Conservation (phyloP, 2,329 filamentous ascomycete species). For the Colletotrichum orchidophilum region DNA sequence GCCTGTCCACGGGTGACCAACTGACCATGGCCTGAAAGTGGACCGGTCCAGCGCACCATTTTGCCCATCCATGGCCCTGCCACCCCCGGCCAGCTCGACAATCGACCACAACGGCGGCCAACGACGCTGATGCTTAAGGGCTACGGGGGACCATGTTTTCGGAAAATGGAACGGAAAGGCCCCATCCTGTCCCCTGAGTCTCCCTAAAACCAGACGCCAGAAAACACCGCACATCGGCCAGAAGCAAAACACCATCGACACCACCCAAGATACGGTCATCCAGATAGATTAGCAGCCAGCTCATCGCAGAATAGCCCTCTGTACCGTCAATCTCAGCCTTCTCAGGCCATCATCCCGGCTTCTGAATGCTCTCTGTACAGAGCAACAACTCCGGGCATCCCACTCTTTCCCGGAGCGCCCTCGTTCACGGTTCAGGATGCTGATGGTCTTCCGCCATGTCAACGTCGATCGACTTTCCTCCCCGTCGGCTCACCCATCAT, state of each 20-base stretch:
- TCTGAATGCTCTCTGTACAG: neutral
- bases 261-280: neutral
- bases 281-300: neutral
- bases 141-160: neutral
- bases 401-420: neutral
- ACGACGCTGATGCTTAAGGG: neutral
- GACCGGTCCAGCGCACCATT: constrained; percentile 26
- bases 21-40: constrained; percentile 19
- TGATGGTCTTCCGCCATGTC: constrained; percentile 22
- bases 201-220: constrained; percentile 37
- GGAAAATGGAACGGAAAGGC: neutral
- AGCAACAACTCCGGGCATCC: neutral
- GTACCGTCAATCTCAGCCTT: neutral
- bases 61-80: constrained; percentile 11
- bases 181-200: neutral
- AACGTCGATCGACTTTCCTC: constrained; percentile 22
- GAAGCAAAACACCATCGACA: constrained; percentile 6
- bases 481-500: constrained; percentile 10
- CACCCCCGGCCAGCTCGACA: neutral
- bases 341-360: constrained; percentile 4
- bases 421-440: constrained; percentile 1
- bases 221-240: constrained; percentile 35
- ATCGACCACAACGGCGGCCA: neutral
- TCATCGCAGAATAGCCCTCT: neutral
- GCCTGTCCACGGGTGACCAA: constrained; percentile 20